Base-by-base conservation (phyloP, 495 filamentous ascomycete genomes). In the Cudoniella acicularis region DNA sequence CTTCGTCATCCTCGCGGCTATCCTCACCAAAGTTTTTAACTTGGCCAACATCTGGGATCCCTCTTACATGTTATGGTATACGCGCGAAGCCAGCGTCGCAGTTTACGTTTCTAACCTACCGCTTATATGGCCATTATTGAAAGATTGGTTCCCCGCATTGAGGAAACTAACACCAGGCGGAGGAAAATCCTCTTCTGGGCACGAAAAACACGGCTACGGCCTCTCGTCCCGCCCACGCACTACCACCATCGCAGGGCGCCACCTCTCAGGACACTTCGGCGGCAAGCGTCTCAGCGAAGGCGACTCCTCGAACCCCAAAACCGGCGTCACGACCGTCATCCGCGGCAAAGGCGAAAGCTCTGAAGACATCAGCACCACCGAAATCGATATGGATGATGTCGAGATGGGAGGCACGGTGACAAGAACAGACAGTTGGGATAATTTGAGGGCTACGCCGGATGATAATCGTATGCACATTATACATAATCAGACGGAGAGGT, bases 51-150 rank as follows among this genome's bases (percentile, higher is more conserved):
- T 73, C 42, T 72, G 66, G 60, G 73, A 73, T 22, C 69, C 73
- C 1, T 60, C 62, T n/a, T 82, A 79, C 63, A 75, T 77, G 64
- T 64, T 76, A 6, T 82, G 77, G 77, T 79, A 82, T 61, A 69
- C 74, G 25, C 75, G 76, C 17, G 79, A 82, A 62, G 70, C 75
- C 0, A 69, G 70, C 0, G 71, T 75, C 1, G 73, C 74, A 1
- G 66, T 81, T 16, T 77, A 75, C 57, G 76, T 80, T 8, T 67
- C 75, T 42, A 81, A 78, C 57, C 61, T 81, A 0, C 78, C 78
- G 0, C 63, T 77, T 57, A 70, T 78, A 43, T 80, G 78, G 78
- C 69, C 71, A 2, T 65, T 77, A 25, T 56, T 77, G 40, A 64
- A 69, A 16, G 61, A 63, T 11, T 63, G 55, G 55, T 56, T 63